phyloP scores from a whole-genome alignment of 108 stramenopile genomes.

The Epithemia pelagica region DNA sequence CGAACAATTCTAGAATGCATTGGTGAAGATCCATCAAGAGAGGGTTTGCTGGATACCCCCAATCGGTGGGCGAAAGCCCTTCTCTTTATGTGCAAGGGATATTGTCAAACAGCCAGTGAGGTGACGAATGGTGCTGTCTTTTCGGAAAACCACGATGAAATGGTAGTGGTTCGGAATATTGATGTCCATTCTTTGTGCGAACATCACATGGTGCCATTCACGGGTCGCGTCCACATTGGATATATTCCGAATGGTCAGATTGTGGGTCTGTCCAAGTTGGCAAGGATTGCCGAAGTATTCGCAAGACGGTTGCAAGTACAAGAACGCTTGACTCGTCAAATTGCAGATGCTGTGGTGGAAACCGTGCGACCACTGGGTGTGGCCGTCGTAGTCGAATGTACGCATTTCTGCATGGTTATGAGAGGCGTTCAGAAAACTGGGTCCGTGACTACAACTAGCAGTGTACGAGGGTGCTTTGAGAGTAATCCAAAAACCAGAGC shows the following conservation, averaged over 20 bases:
- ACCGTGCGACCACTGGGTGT: constrained; percentile 91
- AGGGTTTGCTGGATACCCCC: constrained; percentile 91
- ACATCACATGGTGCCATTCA: constrained; percentile 99
- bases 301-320: constrained; percentile 96
- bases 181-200: constrained; percentile 95
- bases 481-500: constrained; percentile 81
- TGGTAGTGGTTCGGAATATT: constrained; percentile 97
- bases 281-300: constrained; percentile 91
- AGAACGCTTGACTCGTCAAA: constrained; percentile 94
- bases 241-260: constrained; percentile 96
- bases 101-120: constrained; percentile 54
- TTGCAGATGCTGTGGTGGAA: constrained; percentile 92
- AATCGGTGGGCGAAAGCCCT: constrained; percentile 93
- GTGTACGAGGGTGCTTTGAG: constrained; percentile 89
- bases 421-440: constrained; percentile 93
- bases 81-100: constrained; percentile 89
- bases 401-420: constrained; percentile 99
- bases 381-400: constrained; percentile 95
- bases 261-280: constrained; percentile 90
- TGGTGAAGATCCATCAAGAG: constrained; percentile 92
- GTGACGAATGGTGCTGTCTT: constrained; percentile 93
- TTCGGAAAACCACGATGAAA: constrained; percentile 86
- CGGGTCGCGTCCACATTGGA: constrained; percentile 92
- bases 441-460: constrained; percentile 85
- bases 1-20: constrained; percentile 91